Evolutionary conservation across 1,284 basidiomycete genomes (phyloP).

Genomic region (Boletellus sp.): DNA sequence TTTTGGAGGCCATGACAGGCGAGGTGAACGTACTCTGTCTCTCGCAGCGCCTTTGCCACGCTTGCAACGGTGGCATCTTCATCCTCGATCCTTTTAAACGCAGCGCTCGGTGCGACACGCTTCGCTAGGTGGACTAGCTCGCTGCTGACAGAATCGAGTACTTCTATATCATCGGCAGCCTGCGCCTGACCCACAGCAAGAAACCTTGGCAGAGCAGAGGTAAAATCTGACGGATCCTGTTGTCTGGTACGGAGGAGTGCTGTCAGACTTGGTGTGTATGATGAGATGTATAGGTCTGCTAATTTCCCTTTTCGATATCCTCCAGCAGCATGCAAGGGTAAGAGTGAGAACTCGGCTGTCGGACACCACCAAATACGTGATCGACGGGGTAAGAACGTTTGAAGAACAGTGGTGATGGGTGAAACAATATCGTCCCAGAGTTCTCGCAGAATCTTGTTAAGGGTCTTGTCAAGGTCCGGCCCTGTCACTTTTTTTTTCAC

Average conservation of each 20-base stretch:
- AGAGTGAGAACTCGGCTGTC: slow-evolving; percentile 27
- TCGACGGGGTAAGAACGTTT: slow-evolving; percentile 1
- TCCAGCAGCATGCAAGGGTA: slow-evolving; percentile 26
- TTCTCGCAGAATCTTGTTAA: slow-evolving; percentile 13
- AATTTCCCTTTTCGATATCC: slow-evolving; percentile 10
- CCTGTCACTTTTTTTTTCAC: not conserved
- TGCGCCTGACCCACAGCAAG: slow-evolving; percentile 13
- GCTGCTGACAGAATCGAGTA: not conserved
- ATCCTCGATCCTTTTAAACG: slow-evolving; percentile 1
- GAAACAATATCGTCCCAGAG: slow-evolving; percentile 28
- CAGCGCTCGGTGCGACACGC: not conserved
- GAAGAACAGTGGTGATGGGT: slow-evolving; percentile 21
- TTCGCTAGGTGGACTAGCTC: not conserved
- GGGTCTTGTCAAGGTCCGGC: no score
- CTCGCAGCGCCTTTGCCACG: slow-evolving; percentile 3
- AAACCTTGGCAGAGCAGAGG: not conserved
- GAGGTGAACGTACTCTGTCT: slow-evolving; percentile 17
- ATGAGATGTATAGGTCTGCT: slow-evolving; percentile 30
- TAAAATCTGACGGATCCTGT: no score
- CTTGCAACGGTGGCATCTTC: not conserved
- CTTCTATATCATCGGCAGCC: not conserved
- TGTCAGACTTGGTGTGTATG: slow-evolving; percentile 33
- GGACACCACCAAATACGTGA: slow-evolving; percentile 41
- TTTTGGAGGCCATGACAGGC: slow-evolving; percentile 16
- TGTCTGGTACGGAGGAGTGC: slow-evolving; percentile 23